Percentiles rank a stretch among this genome's conserved stretches.
Conservation (phyloP, 2,329 filamentous ascomycete species). For the Sporothrix euskadiensis region DNA sequence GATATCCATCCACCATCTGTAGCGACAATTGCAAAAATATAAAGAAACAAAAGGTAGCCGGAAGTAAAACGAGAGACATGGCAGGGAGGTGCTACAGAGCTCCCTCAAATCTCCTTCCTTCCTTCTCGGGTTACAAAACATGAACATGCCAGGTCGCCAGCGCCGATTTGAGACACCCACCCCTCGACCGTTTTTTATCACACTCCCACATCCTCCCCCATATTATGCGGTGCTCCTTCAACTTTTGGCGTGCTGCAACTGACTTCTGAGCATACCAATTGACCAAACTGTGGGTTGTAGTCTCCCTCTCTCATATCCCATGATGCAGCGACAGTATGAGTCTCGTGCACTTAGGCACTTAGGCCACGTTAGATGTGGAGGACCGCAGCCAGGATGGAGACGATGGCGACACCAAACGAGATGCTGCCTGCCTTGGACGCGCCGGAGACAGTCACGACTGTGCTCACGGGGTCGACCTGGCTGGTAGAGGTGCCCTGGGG, state of each 20-base stretch:
- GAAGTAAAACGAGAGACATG: background rate
- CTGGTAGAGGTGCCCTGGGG: constrained; percentile 37
- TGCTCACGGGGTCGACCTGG: constrained; percentile 31
- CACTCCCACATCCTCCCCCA: background rate
- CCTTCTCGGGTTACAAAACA: constrained; percentile 9
- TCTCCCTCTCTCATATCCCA: background rate
- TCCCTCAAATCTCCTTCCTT: background rate
- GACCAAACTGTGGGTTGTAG: background rate
- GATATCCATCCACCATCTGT: constrained; percentile 19
- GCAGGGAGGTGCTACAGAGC: background rate
- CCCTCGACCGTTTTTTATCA: background rate
- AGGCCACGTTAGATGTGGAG: constrained; percentile 3
- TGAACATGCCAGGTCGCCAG: constrained; percentile 1
- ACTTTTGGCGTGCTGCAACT: background rate
- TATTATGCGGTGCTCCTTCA: background rate
- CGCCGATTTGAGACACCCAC: constrained; percentile 3
- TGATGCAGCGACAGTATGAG: background rate
- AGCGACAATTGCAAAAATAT: constrained; percentile 20
- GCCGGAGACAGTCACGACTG: constrained; percentile 39
- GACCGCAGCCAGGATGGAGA: constrained; percentile 40
- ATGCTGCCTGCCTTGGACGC: constrained; percentile 22
- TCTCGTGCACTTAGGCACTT: background rate
- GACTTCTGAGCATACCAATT: background rate
- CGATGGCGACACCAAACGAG: constrained; percentile 43
- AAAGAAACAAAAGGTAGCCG: background rate